phyloP scores from a whole-genome alignment of 2,329 filamentous ascomycete genomes.

The Periconia digitata region DNA sequence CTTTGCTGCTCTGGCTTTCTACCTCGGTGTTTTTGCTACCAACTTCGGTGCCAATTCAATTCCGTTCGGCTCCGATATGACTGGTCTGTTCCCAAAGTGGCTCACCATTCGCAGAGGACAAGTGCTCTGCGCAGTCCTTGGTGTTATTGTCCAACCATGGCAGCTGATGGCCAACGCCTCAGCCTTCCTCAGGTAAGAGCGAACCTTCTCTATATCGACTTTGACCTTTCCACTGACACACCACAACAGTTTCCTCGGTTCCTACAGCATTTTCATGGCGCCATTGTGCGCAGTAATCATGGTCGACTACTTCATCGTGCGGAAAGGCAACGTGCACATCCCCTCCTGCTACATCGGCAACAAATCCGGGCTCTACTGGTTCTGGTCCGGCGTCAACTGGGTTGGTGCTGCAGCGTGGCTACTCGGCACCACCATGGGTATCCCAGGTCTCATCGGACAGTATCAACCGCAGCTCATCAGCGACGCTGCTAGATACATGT shows the following conservation, averaged over 20 bases:
- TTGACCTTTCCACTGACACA: no score
- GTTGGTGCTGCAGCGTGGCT: conserved; percentile 32
- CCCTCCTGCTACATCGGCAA: conserved; percentile 37
- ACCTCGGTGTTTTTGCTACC: conserved; percentile 47
- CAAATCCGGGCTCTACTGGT: conserved; percentile 29
- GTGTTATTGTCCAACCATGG: conserved; percentile 46
- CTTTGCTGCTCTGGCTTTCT: conserved; percentile 39
- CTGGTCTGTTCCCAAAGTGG: conserved; percentile 45
- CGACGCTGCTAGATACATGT: conserved; percentile 36
- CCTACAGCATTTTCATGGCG: conserved; percentile 47
- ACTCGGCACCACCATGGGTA: conserved; percentile 31
- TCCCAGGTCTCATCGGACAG: conserved; percentile 37
- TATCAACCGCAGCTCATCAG: conserved; percentile 35
- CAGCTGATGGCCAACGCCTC: conserved; percentile 45
- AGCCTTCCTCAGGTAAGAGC: conserved; percentile 47
- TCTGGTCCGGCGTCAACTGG: conserved; percentile 36
- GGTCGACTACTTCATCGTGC: conserved; percentile 43
- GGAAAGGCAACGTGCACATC: conserved; percentile 47
- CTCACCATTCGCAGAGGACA: conserved; percentile 49
- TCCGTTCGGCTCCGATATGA: conserved; percentile 47
- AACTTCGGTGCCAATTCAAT: conserved; percentile 48
- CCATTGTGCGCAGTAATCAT: conserved; percentile 45
- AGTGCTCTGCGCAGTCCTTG: conserved; percentile 44
- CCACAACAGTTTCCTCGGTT: conserved; percentile 47
- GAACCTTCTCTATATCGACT: no score